Evolutionary conservation across 345 rosid genomes (phyloP), one percentile per base, ranked within the genome.

Genomic region (Murraya koenigii): DNA sequence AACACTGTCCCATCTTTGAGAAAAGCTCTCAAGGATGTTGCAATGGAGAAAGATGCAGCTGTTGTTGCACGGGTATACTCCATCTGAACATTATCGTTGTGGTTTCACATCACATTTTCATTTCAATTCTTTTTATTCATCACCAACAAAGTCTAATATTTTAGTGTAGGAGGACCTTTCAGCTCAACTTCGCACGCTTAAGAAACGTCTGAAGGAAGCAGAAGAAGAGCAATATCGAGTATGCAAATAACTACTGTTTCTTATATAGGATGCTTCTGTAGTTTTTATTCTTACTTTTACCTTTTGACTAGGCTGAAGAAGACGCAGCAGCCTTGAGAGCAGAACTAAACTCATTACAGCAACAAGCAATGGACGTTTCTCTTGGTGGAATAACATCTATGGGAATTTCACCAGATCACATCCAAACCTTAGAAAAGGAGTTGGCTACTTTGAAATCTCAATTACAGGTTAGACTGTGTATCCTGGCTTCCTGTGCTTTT

Each of bases 41-140:
- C 98, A 23, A 91, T 94, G 92, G 98, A 96, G 91, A 96, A 96
- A 87, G 98, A 96, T 89, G 99, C 98, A 61, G 97, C 99, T 79
- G 98, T 94, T 85, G 97, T 94, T 83, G 89, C 88, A 80, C 90
- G 97, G 88, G 99, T 91, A 86, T 10, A 60, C 55, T 44, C 30
- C 17, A 56, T 80, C 52, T 8, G 6, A 66, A 9, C 73, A 38
- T 72, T 68, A 52, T 54, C 39, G 55, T 22, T 62, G 33, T 59
- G 47, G 39, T 32, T 77, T 56, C 32, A 52, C 23, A 7, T 11
- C 1, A 28, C 33, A 66, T 54, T 62, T 54, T 35, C 56, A 15
- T 77, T 79, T 55, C 15, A 41, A 61, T 80, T 44, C 19, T 63
- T 83, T 69, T 36, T 39, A 17, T 82, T 72, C 79, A 77, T 74